Evolutionary conservation across 2,329 filamentous ascomycete genomes (phyloP).

Genomic region (Colletotrichum trifolii): DNA sequence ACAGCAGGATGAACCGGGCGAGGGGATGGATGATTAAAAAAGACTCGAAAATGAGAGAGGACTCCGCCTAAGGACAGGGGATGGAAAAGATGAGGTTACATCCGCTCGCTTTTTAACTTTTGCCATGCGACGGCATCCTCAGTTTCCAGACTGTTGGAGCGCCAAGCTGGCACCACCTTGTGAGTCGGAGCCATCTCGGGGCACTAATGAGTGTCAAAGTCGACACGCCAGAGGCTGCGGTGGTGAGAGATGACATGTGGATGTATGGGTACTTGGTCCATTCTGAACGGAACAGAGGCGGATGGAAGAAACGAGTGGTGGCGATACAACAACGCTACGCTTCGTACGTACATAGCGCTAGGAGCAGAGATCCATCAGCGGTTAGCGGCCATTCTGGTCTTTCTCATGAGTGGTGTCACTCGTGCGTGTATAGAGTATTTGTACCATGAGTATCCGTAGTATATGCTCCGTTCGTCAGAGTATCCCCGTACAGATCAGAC

Average conservation of each 20-base stretch:
- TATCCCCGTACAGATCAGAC: too few species aligned
- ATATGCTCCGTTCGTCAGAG: too few species aligned
- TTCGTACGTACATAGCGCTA: conserved; percentile 8
- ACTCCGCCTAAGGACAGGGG: neutral
- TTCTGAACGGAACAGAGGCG: neutral
- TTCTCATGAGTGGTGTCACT: neutral
- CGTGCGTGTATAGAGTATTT: neutral
- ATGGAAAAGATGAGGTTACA: conserved; percentile 14
- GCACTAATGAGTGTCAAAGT: neutral
- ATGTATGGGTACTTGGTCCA: too few species aligned
- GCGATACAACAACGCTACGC: conserved; percentile 4
- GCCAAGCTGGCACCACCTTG: conserved; percentile 19
- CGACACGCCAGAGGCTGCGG: neutral
- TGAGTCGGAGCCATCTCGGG: conserved; percentile 30
- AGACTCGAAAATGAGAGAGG: neutral
- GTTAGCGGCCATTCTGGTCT: conserved; percentile 11
- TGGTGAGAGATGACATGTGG: neutral
- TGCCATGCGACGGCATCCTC: neutral
- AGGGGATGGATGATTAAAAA: neutral
- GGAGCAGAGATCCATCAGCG: conserved; percentile 3
- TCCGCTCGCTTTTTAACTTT: conserved; percentile 24
- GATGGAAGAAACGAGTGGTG: conserved; percentile 10
- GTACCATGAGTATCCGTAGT: too few species aligned
- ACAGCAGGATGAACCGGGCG: too few species aligned
- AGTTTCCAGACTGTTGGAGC: neutral